phyloP scores from a whole-genome alignment of 768 basidiomycete genomes.

The Boletus subcaerulescens region DNA sequence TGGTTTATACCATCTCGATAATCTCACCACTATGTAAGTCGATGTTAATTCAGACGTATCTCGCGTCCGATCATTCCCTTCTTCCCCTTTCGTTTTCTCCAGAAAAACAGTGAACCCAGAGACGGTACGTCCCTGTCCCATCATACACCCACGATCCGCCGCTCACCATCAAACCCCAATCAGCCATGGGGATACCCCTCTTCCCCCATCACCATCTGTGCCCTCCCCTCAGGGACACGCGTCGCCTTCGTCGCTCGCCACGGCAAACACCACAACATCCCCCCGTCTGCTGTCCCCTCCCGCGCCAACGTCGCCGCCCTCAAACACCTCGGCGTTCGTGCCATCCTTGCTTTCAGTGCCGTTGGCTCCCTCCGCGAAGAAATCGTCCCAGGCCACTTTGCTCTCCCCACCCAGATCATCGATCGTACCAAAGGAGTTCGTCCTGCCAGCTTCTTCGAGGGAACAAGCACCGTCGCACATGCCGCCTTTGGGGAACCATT shows the following conservation, averaged over 20 bases:
- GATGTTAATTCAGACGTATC: neutral
- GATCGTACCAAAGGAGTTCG: conserved; percentile 94
- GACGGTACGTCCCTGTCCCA: conserved; percentile 53
- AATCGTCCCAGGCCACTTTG: conserved; percentile 85
- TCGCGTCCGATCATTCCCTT: neutral
- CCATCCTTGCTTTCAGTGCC: conserved; percentile 90
- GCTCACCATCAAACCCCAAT: neutral
- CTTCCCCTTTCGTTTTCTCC: neutral
- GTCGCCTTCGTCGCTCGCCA: conserved; percentile 94
- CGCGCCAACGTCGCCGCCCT: conserved; percentile 95
- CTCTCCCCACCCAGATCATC: conserved; percentile 89
- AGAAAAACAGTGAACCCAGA: conserved; percentile 77
- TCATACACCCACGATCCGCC: neutral
- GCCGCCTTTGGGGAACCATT: conserved; percentile 95
- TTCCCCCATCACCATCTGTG: conserved; percentile 87
- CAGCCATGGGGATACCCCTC: conserved; percentile 94
- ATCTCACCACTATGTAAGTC: conserved; percentile 81
- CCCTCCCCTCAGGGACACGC: conserved; percentile 75
- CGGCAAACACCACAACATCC: conserved; percentile 73
- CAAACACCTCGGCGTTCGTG: conserved; percentile 86
- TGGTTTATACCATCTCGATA: conserved; percentile 90
- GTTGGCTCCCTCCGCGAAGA: conserved; percentile 95
- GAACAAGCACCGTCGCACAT: conserved; percentile 80
- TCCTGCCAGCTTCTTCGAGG: conserved; percentile 86
- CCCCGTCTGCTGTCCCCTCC: conserved; percentile 76